Conservation (phyloP, 805 yeast species). For the Ogataea chonburiensis region DNA sequence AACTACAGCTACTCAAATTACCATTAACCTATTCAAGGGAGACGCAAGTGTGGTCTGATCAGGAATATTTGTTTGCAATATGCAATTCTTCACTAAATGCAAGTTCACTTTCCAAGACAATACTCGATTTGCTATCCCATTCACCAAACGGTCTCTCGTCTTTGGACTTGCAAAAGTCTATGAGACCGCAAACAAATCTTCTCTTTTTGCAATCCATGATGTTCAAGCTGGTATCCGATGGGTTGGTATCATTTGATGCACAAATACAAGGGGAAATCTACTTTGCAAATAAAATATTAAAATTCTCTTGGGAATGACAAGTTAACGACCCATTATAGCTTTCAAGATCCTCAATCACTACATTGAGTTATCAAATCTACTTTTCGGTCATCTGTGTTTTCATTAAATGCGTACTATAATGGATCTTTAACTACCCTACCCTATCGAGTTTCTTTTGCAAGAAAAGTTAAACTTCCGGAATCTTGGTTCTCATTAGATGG, state of each 20-base stretch:
- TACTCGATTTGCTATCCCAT: constrained; percentile 20
- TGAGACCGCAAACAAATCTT: constrained; percentile 1
- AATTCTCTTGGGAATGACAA: neutral
- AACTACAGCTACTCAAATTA: constrained; percentile 37
- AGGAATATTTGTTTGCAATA: constrained; percentile 22
- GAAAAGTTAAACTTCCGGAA: too few relatives aligned
- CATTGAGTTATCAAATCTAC: too few relatives aligned
- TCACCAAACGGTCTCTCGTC: constrained; percentile 28
- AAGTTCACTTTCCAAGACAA: constrained; percentile 24
- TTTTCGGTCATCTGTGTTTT: too few relatives aligned
- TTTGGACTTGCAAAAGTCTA: constrained; percentile 26
- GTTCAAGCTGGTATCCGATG: constrained; percentile 1
- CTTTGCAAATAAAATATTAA: constrained; percentile 1
- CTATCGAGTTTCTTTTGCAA: too few relatives aligned
- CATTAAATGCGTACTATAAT: too few relatives aligned
- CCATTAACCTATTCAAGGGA: constrained; percentile 45
- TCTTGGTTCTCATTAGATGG: too few relatives aligned
- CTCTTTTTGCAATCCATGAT: constrained; percentile 6
- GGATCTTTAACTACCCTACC: too few relatives aligned
- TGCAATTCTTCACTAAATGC: constrained; percentile 27
- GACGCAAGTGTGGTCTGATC: constrained; percentile 17
- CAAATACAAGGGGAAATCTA: constrained; percentile 5
- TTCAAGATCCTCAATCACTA: too few relatives aligned
- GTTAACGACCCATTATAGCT: neutral
- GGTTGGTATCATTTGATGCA: constrained; percentile 4